These are phyloP conservation scores for Niebla homalea DNA, from an alignment of 495 filamentous ascomycete species.

Conservation along the genomic window DNA sequence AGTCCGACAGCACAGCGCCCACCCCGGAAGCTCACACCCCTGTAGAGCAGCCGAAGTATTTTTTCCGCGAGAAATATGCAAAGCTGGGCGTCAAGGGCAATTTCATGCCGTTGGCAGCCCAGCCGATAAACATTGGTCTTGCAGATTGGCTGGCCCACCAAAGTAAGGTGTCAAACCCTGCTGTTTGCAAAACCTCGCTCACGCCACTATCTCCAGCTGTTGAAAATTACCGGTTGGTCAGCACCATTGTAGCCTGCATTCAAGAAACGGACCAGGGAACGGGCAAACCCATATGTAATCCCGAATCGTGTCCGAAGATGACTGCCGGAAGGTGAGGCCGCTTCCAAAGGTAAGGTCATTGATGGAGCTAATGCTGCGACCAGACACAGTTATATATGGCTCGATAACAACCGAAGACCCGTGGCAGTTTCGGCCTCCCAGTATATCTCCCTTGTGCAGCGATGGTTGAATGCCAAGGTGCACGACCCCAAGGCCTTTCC, in stretches of 20 bases:
- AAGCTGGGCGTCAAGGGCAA: constrained; percentile 88
- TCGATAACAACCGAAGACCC: constrained; percentile 49
- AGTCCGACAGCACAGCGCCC: constrained; percentile 34
- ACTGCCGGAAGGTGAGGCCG: constrained; percentile 67
- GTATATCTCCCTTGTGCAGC: constrained; percentile 85
- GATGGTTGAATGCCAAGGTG: constrained; percentile 87
- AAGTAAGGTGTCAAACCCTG: constrained; percentile 38
- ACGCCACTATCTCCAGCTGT: constrained; percentile 29
- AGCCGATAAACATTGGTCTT: constrained; percentile 75
- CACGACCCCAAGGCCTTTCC: constrained; percentile 78
- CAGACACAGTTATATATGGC: constrained; percentile 89
- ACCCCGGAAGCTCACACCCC: constrained; percentile 38
- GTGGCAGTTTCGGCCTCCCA: constrained; percentile 64
- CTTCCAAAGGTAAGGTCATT: constrained; percentile 10
- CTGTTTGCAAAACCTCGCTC: constrained; percentile 3
- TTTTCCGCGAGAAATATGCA: constrained; percentile 68
- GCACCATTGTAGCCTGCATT: constrained; percentile 70
- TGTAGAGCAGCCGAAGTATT: constrained; percentile 44
- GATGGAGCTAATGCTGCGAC: not conserved
- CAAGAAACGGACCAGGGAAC: constrained; percentile 61
- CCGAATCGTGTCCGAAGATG: constrained; percentile 75
- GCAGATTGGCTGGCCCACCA: constrained; percentile 94
- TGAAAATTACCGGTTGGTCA: constrained; percentile 77
- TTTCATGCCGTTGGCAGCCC: constrained; percentile 85
- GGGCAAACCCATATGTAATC: constrained; percentile 65